Evolutionary conservation across 257 asterid genomes (phyloP), one percentile per base, ranked within the genome.

Genomic region (Eucommia ulmoides): DNA sequence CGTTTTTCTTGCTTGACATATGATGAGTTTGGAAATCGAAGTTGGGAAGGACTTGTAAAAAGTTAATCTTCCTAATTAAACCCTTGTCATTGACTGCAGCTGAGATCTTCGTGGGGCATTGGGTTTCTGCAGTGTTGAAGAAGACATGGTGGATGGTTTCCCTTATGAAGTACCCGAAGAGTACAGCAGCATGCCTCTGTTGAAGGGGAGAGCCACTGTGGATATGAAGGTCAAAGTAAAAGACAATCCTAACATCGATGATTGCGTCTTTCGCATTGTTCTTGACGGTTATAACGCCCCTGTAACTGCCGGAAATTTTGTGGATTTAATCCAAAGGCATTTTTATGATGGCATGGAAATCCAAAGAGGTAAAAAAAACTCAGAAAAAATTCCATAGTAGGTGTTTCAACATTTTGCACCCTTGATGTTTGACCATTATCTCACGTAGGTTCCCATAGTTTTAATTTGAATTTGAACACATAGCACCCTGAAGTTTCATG

Each of bases 81-180:
- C 73, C 79, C 93, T 83, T 83, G 82, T 83, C 76, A 86, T 78
- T 85, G 84, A 81, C 97, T 86, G 99, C 99, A 91, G 99, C 99
- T 91, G 99, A 91, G 97, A 83, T 86, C 94, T 86, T 81, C 99
- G 74, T 91, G 95, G 95, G 91, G 97, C 89, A 78, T 85, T 89
- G 82, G 88, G 59, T 89, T 89, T 89, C 94, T 86, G 96, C 98
- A 91, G 99, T 77, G 95, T 91, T 68, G 99, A 91, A 91, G 99
- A 91, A 81, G 95, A 91, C 65, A 86, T 91, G 99, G 83, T 91
- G 33, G 99, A 83, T 69, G 87, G 95, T 72, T 91, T 91, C 65
- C 99, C 99, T 0, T 86, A 73, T 33, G 97, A 91, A 74, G 95
- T 91, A 41, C 97, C 99, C 1, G 97, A 86, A 54, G 97, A 81